Evolutionary conservation across 176 grass and related monocot species (phyloP).

Genomic region (Zea luxurians): DNA sequence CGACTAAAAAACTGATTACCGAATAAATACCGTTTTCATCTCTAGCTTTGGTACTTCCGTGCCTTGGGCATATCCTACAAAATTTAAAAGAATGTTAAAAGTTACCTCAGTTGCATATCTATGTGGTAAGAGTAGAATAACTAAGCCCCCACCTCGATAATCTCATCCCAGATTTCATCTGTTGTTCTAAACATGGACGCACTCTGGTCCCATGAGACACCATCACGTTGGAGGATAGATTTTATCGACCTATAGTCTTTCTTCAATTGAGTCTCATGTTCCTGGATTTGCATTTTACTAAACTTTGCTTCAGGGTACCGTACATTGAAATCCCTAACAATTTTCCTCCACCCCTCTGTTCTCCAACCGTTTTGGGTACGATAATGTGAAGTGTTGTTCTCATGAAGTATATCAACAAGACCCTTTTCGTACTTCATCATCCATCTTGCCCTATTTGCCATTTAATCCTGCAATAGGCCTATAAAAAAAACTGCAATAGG

Average conservation of each 20-base stretch:
- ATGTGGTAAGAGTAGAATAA: constrained; percentile 2
- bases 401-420: constrained; percentile 49
- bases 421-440: constrained; percentile 53
- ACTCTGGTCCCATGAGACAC: constrained; percentile 51
- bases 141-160: constrained; percentile 45
- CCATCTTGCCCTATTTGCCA: constrained; percentile 54
- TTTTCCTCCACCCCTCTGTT: constrained; percentile 52
- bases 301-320: constrained; percentile 52
- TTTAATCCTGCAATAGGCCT: constrained; percentile 25
- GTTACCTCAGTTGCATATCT: neutral
- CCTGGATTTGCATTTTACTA: constrained; percentile 54
- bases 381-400: constrained; percentile 47
- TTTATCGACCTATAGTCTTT: constrained; percentile 52
- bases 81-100: constrained; percentile 24
- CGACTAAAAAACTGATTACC: no score
- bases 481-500: neutral
- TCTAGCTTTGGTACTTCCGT: constrained; percentile 53
- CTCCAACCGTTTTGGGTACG: constrained; percentile 51
- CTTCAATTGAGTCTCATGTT: constrained; percentile 55
- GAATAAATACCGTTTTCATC: no score
- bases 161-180: constrained; percentile 61
- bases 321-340: constrained; percentile 41
- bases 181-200: constrained; percentile 49
- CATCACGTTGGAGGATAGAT: constrained; percentile 44
- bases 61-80: constrained; percentile 49